Conservation (phyloP, 345 rosid species). For the Citrus australasica region DNA sequence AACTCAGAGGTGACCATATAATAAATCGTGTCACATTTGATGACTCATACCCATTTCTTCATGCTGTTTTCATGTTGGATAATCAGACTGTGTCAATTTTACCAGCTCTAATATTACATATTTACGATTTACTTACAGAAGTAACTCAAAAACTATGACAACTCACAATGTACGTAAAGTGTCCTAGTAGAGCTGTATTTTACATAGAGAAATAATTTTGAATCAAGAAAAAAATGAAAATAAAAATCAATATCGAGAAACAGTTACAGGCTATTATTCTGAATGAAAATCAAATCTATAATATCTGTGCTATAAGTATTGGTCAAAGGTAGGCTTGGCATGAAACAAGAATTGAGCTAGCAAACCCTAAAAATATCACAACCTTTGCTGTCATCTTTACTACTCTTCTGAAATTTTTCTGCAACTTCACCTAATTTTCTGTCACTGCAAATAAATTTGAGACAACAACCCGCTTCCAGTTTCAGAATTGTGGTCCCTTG, state of each 20-base stretch:
- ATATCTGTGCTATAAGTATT: background rate
- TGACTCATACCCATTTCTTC: background rate
- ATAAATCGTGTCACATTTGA: too few species aligned
- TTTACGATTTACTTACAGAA: background rate
- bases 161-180: background rate
- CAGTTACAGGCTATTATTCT: background rate
- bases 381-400: slow-evolving; percentile 11
- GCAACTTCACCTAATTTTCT: slow-evolving; percentile 15
- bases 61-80: too few species aligned
- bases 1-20: too few species aligned
- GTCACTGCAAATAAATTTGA: slow-evolving; percentile 1
- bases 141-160: background rate
- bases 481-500: background rate
- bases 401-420: background rate
- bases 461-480: background rate
- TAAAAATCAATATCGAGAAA: background rate
- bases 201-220: background rate
- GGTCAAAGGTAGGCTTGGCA: background rate
- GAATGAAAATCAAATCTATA: background rate
- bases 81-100: too few species aligned
- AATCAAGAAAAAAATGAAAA: background rate
- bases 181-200: background rate
- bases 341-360: too few species aligned
- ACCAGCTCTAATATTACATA: too few species aligned
- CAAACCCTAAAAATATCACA: background rate